These are phyloP conservation scores for Onygenales sp. DNA, from an alignment of 2,329 filamentous ascomycete genomes.

Conservation along the genomic window DNA sequence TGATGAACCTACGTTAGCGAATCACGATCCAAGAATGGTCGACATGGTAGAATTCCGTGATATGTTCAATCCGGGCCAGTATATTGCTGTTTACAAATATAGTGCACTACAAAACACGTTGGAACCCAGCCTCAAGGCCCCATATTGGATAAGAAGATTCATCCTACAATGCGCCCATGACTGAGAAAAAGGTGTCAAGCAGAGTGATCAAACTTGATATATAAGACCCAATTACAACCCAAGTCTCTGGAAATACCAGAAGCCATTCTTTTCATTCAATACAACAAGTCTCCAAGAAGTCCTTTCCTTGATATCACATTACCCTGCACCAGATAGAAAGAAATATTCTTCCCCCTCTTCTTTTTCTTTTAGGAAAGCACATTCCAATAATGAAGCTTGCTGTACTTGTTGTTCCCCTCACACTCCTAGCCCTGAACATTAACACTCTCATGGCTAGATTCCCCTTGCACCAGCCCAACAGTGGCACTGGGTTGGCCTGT, in stretches of 20 bases:
- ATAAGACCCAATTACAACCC: background rate
- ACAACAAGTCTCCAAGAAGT: background rate
- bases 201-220: background rate
- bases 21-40: background rate
- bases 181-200: background rate
- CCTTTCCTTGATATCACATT: background rate
- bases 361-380: background rate
- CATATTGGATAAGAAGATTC: too few relatives aligned
- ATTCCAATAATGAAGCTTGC: background rate
- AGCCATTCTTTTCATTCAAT: background rate
- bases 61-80: background rate
- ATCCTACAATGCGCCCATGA: background rate
- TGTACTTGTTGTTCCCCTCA: background rate
- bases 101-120: background rate
- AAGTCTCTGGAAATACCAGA: too few relatives aligned
- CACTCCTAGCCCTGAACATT: background rate
- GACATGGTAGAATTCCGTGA: background rate
- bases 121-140: too few relatives aligned
- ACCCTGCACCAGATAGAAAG: too few relatives aligned
- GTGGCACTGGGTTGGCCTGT: background rate
- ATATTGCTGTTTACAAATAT: background rate
- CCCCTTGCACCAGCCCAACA: background rate
- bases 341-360: too few relatives aligned
- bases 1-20: background rate
- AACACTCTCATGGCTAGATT: background rate